Percentiles rank a stretch among this genome's conserved stretches.
phyloP scores from a whole-genome alignment of 176 grass and related monocot genomes.

The Cenchrus purpureus region DNA sequence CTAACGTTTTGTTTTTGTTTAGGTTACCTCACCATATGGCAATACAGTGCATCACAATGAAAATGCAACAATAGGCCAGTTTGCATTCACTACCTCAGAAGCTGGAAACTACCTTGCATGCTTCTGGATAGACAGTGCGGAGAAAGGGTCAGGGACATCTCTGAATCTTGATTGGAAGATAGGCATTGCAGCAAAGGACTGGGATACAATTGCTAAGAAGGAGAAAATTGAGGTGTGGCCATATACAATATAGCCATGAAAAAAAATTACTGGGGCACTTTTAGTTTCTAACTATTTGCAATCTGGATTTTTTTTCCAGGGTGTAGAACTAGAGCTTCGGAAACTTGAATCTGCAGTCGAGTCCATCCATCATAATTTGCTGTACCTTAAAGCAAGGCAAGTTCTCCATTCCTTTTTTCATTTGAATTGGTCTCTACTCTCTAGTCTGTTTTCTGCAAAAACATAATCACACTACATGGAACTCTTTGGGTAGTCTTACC shows the following conservation, averaged over 20 bases:
- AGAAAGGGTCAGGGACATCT: conserved; percentile 55
- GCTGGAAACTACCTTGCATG: conserved; percentile 88
- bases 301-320: conserved; percentile 43
- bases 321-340: conserved; percentile 76
- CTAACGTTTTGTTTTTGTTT: conserved; percentile 34
- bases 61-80: conserved; percentile 75
- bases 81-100: conserved; percentile 89
- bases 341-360: conserved; percentile 88
- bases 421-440: background rate
- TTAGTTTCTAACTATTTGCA: conserved; percentile 10
- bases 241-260: background rate
- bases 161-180: conserved; percentile 93
- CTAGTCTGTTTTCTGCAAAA: background rate
- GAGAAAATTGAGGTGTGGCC: conserved; percentile 82
- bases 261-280: background rate
- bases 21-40: conserved; percentile 94
- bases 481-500: background rate
- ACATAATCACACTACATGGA: background rate
- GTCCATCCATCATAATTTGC: conserved; percentile 80
- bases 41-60: conserved; percentile 79
- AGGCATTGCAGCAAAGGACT: conserved; percentile 87
- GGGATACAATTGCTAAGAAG: conserved; percentile 89
- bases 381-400: conserved; percentile 86
- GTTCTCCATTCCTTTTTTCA: background rate
- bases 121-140: conserved; percentile 80